Conservation (phyloP, 371 early-diverging fungal species). For the Lichtheimia hyalospora region DNA sequence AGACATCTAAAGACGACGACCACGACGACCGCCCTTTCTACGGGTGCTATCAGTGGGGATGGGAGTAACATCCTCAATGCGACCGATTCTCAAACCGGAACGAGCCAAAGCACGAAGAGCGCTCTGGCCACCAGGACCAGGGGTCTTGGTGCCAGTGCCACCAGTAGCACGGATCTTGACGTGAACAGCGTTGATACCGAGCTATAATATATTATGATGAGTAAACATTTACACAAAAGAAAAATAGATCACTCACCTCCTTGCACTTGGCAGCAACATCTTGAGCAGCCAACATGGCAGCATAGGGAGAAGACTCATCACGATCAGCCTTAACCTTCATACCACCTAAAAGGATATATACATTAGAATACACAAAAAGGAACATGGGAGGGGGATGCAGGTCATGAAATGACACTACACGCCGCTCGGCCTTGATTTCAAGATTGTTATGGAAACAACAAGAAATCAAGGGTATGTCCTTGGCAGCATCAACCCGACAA, state of each 20-base stretch:
- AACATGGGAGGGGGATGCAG: conserved; percentile 2
- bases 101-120: conserved; percentile 99
- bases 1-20: conserved; percentile 97
- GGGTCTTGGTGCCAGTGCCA: conserved; percentile 99
- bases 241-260: conserved; percentile 60
- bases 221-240: too few species aligned
- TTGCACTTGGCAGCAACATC: conserved; percentile 99
- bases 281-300: conserved; percentile 99
- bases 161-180: conserved; percentile 99
- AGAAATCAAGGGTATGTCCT: conserved; percentile 20
- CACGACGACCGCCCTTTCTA: conserved; percentile 99
- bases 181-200: conserved; percentile 99
- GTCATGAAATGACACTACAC: background rate
- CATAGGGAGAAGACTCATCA: conserved; percentile 99
- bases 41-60: conserved; percentile 99
- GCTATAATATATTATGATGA: too few species aligned
- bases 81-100: conserved; percentile 98
- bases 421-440: background rate
- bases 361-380: conserved; percentile 1
- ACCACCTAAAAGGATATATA: conserved; percentile 72
- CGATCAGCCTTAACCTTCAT: conserved; percentile 99
- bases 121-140: conserved; percentile 99
- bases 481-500: conserved; percentile 10
- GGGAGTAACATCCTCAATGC: conserved; percentile 95
- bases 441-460: background rate